These are phyloP conservation scores for Sclerotiophoma versabilis DNA, from an alignment of 2,329 filamentous ascomycete species.

Conservation along the genomic window DNA sequence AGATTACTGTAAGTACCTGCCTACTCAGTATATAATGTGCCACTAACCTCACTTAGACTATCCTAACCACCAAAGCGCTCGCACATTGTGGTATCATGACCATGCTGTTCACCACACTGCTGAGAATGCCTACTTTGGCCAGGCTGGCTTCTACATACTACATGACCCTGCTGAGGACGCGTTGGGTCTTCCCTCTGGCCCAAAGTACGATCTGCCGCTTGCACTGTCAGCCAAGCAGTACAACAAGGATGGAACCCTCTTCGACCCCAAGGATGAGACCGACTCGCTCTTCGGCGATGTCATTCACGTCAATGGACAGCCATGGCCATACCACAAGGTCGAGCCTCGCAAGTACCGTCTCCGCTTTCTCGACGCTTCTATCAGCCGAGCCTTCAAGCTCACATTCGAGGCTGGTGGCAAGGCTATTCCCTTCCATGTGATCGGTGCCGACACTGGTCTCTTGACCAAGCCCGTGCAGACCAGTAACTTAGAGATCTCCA, in stretches of 20 bases:
- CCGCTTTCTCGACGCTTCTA: constrained; percentile 58
- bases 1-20: constrained; percentile 38
- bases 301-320: constrained; percentile 66
- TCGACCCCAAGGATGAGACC: constrained; percentile 57
- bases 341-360: constrained; percentile 68
- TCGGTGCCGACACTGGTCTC: constrained; percentile 60
- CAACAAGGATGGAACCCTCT: constrained; percentile 60
- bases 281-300: constrained; percentile 63
- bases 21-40: background rate
- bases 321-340: constrained; percentile 66
- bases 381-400: constrained; percentile 56
- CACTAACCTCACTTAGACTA: constrained; percentile 52
- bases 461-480: constrained; percentile 53
- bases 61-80: constrained; percentile 61
- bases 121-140: constrained; percentile 65
- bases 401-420: constrained; percentile 54
- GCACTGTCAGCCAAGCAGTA: constrained; percentile 62
- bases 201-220: constrained; percentile 62
- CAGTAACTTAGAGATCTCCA: constrained; percentile 57
- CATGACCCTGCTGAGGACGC: constrained; percentile 59
- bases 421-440: constrained; percentile 60
- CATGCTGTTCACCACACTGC: constrained; percentile 57
- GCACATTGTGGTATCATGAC: constrained; percentile 64
- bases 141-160: constrained; percentile 65
- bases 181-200: constrained; percentile 59